phyloP scores from a whole-genome alignment of 2,329 filamentous ascomycete species.

The Phyllosticta paracitricarpa region DNA sequence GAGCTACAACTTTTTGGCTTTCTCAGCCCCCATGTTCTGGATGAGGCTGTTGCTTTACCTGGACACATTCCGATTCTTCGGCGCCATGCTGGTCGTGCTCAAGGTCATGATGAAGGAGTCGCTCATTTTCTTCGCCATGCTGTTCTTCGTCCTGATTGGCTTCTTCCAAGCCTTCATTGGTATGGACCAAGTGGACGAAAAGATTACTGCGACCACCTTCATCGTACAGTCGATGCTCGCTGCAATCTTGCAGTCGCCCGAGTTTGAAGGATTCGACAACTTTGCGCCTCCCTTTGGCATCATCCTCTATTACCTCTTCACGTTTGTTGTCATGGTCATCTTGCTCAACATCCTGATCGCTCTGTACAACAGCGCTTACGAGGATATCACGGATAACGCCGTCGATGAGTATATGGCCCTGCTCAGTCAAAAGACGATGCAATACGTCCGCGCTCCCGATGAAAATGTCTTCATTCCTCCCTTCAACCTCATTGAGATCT shows the following conservation, averaged over 20 bases:
- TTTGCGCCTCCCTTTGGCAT: constrained; percentile 91
- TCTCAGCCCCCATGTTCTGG: constrained; percentile 96
- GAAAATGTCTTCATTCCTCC: constrained; percentile 98
- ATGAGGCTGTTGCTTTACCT: constrained; percentile 83
- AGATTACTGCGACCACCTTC: constrained; percentile 52
- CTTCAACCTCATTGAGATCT: constrained; percentile 85
- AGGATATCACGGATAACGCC: constrained; percentile 86
- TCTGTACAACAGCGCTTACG: constrained; percentile 92
- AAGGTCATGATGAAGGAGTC: constrained; percentile 62
- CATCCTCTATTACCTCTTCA: constrained; percentile 95
- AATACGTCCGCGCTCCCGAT: constrained; percentile 91
- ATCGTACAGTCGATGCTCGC: constrained; percentile 79
- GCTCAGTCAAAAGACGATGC: constrained; percentile 70
- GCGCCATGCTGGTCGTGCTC: constrained; percentile 92
- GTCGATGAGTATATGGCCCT: constrained; percentile 92
- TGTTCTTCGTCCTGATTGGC: constrained; percentile 70
- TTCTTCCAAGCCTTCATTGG: constrained; percentile 94
- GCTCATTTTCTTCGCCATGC: constrained; percentile 88
- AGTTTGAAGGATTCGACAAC: constrained; percentile 79
- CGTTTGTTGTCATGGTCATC: constrained; percentile 92
- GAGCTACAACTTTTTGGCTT: constrained; percentile 90
- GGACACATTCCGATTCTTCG: constrained; percentile 90
- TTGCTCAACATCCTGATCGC: constrained; percentile 94
- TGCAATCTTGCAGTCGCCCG: constrained; percentile 81
- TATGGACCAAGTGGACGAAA: constrained; percentile 71